Evolutionary conservation across 306 rosid species (phyloP).

Genomic region (Elaeagnus macrophylla): DNA sequence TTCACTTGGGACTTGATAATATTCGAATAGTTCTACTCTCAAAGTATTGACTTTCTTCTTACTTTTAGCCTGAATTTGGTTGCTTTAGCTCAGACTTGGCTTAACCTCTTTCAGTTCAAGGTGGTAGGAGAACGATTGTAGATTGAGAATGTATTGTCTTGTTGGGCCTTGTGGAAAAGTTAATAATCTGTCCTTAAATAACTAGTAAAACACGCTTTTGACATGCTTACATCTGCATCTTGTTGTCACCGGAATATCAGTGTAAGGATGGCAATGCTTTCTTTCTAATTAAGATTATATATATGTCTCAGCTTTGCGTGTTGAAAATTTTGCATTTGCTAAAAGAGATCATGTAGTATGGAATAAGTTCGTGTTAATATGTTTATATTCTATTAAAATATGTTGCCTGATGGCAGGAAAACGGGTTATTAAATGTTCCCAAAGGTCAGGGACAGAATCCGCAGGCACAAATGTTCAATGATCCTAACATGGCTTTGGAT

Average conservation of each 20-base stretch:
- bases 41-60: too few species aligned
- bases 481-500: conserved; percentile 99
- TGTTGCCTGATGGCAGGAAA: conserved; percentile 47
- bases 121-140: too few species aligned
- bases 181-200: too few species aligned
- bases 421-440: conserved; percentile 75
- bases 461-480: conserved; percentile 96
- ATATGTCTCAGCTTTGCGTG: not conserved
- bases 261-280: not conserved
- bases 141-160: too few species aligned
- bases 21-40: too few species aligned
- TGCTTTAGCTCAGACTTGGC: too few species aligned
- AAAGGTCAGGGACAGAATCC: conserved; percentile 86
- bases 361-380: not conserved
- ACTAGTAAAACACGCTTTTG: too few species aligned
- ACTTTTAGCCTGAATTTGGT: too few species aligned
- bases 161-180: too few species aligned
- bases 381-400: conserved; percentile 5
- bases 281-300: not conserved
- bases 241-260: too few species aligned
- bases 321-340: not conserved
- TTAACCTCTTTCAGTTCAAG: too few species aligned
- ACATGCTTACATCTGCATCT: too few species aligned
- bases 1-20: not conserved
- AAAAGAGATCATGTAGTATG: not conserved